phyloP scores from a whole-genome alignment of 31 red algal species.

The Bonnemaisonia californica region DNA sequence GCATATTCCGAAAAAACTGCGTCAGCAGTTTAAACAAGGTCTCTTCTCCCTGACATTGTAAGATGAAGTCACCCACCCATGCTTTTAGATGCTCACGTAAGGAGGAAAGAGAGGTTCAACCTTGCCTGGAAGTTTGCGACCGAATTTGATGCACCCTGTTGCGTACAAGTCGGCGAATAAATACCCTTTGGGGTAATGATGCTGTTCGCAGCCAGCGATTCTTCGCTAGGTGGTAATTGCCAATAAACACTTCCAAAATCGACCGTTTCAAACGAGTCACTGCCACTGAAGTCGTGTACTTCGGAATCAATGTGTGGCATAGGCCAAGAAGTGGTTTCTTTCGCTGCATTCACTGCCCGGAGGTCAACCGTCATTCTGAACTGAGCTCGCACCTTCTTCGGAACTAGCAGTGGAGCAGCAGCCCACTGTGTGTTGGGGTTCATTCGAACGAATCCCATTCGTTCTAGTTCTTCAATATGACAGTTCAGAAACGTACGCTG shows the following conservation, averaged over 20 bases:
- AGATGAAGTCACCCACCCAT: constrained; percentile 20
- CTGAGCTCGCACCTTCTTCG: too few species aligned
- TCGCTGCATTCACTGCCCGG: constrained; percentile 26
- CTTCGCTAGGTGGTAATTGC: constrained; percentile 2
- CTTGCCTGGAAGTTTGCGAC: background rate
- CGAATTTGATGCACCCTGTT: too few species aligned
- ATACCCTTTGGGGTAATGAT: background rate
- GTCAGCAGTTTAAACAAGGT: background rate
- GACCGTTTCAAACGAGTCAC: constrained; percentile 2
- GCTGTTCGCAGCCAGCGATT: background rate
- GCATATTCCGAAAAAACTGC: constrained; percentile 24
- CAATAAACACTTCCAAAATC: constrained; percentile 23
- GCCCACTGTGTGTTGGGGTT: too few species aligned
- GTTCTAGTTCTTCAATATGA: too few species aligned
- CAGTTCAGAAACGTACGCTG: too few species aligned
- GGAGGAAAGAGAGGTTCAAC: constrained; percentile 11
- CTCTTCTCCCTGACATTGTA: background rate
- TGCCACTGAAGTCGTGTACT: background rate
- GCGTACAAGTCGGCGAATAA: background rate
- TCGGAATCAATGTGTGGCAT: constrained; percentile 36
- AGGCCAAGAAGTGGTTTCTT: background rate
- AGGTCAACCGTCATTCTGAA: constrained; percentile 17
- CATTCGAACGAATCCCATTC: too few species aligned
- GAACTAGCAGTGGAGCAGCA: too few species aligned
- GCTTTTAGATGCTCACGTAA: constrained; percentile 16